A percentile compares a stretch with the other conserved stretches of the same genome.
Evolutionary conservation across 306 rosid species (phyloP).

Genomic region (Cicer pinnatifidum): DNA sequence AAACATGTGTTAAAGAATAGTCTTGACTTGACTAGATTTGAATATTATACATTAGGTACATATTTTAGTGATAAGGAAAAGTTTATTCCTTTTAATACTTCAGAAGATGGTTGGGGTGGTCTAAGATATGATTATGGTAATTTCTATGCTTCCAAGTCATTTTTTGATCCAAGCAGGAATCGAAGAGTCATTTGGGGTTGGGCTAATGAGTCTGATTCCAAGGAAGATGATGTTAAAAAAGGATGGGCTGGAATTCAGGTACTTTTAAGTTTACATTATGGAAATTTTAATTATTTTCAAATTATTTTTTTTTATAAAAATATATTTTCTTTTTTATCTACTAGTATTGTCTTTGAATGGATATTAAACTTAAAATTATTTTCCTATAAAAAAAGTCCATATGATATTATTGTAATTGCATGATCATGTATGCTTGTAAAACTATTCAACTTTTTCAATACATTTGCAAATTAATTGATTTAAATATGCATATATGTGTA

Average conservation of each 20-base stretch:
- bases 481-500: neutral
- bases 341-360: no score
- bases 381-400: no score
- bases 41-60: constrained; percentile 71
- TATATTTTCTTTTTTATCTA: no score
- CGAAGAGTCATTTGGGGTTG: constrained; percentile 89
- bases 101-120: constrained; percentile 73
- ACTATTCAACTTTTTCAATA: neutral
- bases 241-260: constrained; percentile 98
- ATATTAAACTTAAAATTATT: no score
- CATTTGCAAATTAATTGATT: neutral
- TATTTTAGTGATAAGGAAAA: constrained; percentile 48
- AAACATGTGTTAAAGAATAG: constrained; percentile 76
- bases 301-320: no score
- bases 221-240: constrained; percentile 47
- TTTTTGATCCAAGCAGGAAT: constrained; percentile 60
- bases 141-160: constrained; percentile 89
- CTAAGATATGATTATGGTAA: constrained; percentile 88
- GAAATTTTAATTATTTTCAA: no score
- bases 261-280: no score
- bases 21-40: constrained; percentile 74
- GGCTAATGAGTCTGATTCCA: constrained; percentile 80
- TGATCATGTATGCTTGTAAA: no score
- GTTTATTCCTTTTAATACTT: constrained; percentile 61
- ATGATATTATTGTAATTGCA: no score